These are phyloP conservation scores for Colletotrichum caudatum DNA, from an alignment of 2,329 filamentous ascomycete species.

Conservation along the genomic window DNA sequence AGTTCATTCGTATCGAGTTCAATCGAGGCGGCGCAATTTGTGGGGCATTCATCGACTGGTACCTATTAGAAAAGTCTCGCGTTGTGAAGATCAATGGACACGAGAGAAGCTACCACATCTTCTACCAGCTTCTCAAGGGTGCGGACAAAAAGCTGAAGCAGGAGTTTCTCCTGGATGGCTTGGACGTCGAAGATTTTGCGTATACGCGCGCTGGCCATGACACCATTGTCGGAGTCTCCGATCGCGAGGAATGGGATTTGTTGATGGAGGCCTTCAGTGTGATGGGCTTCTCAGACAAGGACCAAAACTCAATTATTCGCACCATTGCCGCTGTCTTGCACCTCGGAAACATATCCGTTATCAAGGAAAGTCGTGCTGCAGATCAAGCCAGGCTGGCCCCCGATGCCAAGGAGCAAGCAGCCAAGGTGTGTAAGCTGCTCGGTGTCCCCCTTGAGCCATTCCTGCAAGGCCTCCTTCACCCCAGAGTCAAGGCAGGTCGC, in stretches of 20 bases:
- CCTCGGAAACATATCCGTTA: constrained; percentile 89
- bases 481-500: constrained; percentile 91
- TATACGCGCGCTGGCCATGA: constrained; percentile 95
- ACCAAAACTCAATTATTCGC: constrained; percentile 84
- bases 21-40: constrained; percentile 88
- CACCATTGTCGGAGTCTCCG: constrained; percentile 89
- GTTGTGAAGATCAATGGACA: constrained; percentile 89
- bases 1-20: constrained; percentile 98
- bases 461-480: constrained; percentile 88
- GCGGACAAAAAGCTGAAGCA: constrained; percentile 79
- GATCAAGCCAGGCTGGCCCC: constrained; percentile 88
- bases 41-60: constrained; percentile 98
- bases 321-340: constrained; percentile 94
- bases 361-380: constrained; percentile 89
- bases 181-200: constrained; percentile 86
- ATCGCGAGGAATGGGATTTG: constrained; percentile 88
- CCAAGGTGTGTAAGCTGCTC: constrained; percentile 84
- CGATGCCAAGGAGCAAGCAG: constrained; percentile 79
- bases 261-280: constrained; percentile 93
- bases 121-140: constrained; percentile 93
- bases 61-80: constrained; percentile 96
- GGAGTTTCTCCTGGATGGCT: constrained; percentile 79
- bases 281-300: constrained; percentile 91
- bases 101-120: constrained; percentile 96
- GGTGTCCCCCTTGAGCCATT: constrained; percentile 89